Conservation (phyloP, 176 grass and related monocot species). For the Zea mays region DNA sequence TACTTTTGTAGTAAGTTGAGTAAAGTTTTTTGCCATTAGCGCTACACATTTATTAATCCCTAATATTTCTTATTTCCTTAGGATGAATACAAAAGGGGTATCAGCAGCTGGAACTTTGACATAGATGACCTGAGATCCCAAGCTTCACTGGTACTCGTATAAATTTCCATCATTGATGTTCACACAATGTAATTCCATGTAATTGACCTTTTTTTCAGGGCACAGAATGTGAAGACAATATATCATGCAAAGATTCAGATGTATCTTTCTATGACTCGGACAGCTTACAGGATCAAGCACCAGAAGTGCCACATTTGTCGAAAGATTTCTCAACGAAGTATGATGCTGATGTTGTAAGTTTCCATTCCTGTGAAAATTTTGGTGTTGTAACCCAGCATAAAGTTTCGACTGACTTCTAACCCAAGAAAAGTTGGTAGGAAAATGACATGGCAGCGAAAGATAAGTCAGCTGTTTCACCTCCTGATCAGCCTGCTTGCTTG, state of each 20-base stretch:
- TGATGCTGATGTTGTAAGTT: slow-evolving; percentile 60
- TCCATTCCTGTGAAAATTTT: slow-evolving; percentile 9
- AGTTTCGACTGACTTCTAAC: slow-evolving; percentile 42
- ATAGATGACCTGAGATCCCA: slow-evolving; percentile 89
- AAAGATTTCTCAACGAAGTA: slow-evolving; percentile 45
- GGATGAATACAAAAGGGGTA: slow-evolving; percentile 96
- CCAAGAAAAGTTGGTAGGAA: slow-evolving; percentile 67
- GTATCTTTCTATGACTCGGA: slow-evolving; percentile 55
- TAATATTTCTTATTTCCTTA: slow-evolving; percentile 45
- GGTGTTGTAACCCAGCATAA: slow-evolving; percentile 21
- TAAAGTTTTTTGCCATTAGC: neutral
- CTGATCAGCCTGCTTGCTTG: slow-evolving; percentile 42
- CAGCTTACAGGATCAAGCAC: slow-evolving; percentile 52
- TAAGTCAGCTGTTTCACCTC: slow-evolving; percentile 53
- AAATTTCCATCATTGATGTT: slow-evolving; percentile 15
- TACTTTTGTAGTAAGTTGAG: slow-evolving; percentile 17
- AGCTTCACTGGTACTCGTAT: slow-evolving; percentile 66
- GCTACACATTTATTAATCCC: slow-evolving; percentile 14
- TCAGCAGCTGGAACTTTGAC: slow-evolving; percentile 95
- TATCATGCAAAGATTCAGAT: slow-evolving; percentile 57
- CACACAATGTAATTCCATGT: slow-evolving; percentile 3
- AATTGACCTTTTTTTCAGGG: slow-evolving; percentile 44
- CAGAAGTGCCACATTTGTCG: slow-evolving; percentile 42
- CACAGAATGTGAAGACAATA: slow-evolving; percentile 64
- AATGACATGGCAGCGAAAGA: slow-evolving; percentile 40